phyloP scores from a whole-genome alignment of 1,284 basidiomycete genomes.

The Austroboletus novae-zelandiae region DNA sequence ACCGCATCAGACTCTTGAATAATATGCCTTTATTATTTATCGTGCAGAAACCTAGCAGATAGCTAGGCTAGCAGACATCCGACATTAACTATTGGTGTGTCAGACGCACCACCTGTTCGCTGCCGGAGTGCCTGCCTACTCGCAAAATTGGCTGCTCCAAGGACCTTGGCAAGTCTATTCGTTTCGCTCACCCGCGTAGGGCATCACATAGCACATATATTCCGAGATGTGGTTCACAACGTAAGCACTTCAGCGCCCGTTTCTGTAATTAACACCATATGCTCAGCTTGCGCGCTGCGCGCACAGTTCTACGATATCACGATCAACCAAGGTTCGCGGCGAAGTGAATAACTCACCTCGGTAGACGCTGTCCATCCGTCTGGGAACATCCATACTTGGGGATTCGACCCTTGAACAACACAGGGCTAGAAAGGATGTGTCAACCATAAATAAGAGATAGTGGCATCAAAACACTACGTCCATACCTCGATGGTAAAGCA shows the following conservation, averaged over 20 bases:
- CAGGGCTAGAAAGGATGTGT: conserved; percentile 50
- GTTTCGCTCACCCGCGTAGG: no score
- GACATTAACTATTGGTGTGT: no score
- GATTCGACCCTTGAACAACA: conserved; percentile 70
- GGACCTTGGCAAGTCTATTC: no score
- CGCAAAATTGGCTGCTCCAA: no score
- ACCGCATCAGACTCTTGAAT: no score
- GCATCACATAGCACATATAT: no score
- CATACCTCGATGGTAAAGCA: conserved; percentile 86
- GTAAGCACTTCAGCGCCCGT: conserved; percentile 67
- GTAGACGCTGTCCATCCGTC: conserved; percentile 90
- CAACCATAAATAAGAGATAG: not conserved
- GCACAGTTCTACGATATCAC: conserved; percentile 47
- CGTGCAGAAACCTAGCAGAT: no score
- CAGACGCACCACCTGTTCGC: no score
- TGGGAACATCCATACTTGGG: conserved; percentile 73
- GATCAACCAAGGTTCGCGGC: not conserved
- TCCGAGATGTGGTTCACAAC: conserved; percentile 15
- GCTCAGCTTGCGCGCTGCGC: conserved; percentile 82
- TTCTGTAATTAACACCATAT: conserved; percentile 83
- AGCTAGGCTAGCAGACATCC: no score
- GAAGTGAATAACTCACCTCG: conserved; percentile 45
- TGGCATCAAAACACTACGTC: not conserved
- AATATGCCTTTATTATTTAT: no score
- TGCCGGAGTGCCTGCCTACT: no score